Conservation (phyloP, 1,284 basidiomycete genomes). For the Afroboletus lepidellus region DNA sequence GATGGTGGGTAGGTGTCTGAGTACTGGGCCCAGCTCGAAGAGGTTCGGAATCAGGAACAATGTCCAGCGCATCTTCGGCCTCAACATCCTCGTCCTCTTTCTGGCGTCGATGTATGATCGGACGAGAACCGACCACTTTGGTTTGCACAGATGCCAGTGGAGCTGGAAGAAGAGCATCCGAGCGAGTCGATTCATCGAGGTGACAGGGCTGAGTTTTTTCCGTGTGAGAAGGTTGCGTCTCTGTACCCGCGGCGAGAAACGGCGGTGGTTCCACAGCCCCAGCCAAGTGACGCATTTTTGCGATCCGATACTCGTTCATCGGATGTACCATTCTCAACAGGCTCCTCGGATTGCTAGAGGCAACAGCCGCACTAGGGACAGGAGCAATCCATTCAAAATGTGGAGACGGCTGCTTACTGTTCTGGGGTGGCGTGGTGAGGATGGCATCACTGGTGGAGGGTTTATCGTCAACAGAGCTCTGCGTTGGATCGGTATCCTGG, state of each 20-base stretch:
- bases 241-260: constrained; percentile 7
- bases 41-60: constrained; percentile 61
- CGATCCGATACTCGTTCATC: constrained; percentile 30
- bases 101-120: not conserved
- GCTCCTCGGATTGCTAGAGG: constrained; percentile 32
- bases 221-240: constrained; percentile 25
- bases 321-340: constrained; percentile 34
- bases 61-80: constrained; percentile 35
- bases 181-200: not conserved
- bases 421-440: constrained; percentile 1
- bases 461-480: constrained; percentile 1
- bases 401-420: constrained; percentile 7
- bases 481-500: constrained; percentile 19
- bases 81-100: constrained; percentile 8
- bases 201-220: constrained; percentile 21
- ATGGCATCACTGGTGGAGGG: not conserved
- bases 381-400: constrained; percentile 32
- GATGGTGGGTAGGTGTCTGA: constrained; percentile 7
- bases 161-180: not conserved
- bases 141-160: constrained; percentile 3
- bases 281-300: constrained; percentile 25
- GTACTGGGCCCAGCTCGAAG: constrained; percentile 18
- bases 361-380: constrained; percentile 12
- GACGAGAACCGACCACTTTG: not conserved
- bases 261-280: constrained; percentile 23